These are phyloP conservation scores for Lactarius sanguifluus DNA, from an alignment of 768 basidiomycete genomes.

Conservation along the genomic window DNA sequence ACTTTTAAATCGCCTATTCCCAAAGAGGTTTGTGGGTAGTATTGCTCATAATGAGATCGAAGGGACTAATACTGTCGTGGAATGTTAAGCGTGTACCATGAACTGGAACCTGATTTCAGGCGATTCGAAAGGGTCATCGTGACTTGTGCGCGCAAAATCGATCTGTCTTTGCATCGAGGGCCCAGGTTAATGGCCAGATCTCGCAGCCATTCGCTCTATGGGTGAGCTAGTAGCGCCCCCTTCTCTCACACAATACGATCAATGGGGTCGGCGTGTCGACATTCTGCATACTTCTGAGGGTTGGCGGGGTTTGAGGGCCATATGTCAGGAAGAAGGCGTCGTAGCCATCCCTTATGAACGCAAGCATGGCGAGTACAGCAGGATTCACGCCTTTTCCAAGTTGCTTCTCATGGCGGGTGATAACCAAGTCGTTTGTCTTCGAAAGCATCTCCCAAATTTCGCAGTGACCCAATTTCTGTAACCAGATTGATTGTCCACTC, in stretches of 20 bases:
- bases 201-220: slow-evolving; percentile 54
- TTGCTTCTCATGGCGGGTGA: slow-evolving; percentile 61
- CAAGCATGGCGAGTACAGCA: slow-evolving; percentile 56
- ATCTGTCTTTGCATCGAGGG: neutral
- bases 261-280: slow-evolving; percentile 70
- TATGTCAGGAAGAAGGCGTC: slow-evolving; percentile 62
- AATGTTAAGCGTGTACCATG: slow-evolving; percentile 42
- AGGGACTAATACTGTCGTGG: neutral
- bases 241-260: slow-evolving; percentile 64
- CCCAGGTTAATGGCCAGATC: neutral
- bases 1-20: slow-evolving; percentile 58
- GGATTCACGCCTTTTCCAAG: slow-evolving; percentile 67
- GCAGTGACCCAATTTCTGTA: neutral
- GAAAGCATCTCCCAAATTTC: neutral
- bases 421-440: slow-evolving; percentile 52
- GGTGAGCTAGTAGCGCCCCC: slow-evolving; percentile 47
- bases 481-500: slow-evolving; percentile 68
- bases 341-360: slow-evolving; percentile 69
- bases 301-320: slow-evolving; percentile 66
- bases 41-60: neutral
- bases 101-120: slow-evolving; percentile 61
- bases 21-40: slow-evolving; percentile 40
- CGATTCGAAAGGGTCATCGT: slow-evolving; percentile 57
- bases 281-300: slow-evolving; percentile 67
- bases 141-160: slow-evolving; percentile 42